Evolutionary conservation across 306 rosid species (phyloP).

Genomic region (Fagus crenata): DNA sequence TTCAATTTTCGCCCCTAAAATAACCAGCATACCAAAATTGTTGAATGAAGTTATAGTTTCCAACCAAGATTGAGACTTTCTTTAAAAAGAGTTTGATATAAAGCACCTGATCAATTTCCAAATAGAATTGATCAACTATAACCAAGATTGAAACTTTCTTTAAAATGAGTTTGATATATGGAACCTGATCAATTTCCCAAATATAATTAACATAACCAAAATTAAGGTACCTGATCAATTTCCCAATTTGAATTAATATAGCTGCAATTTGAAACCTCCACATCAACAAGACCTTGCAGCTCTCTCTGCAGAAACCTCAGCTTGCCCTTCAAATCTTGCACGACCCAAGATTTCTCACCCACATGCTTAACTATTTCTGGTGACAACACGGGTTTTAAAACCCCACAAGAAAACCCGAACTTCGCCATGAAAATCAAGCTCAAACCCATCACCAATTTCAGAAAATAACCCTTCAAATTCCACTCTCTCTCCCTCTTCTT

Average conservation of each 20-base stretch:
- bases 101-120: conserved; percentile 43
- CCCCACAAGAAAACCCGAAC: conserved; percentile 35
- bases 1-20: neutral
- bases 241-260: conserved; percentile 46
- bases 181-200: conserved; percentile 78
- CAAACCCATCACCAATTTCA: conserved; percentile 35
- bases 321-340: conserved; percentile 61
- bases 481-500: conserved; percentile 26
- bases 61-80: neutral
- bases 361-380: conserved; percentile 43
- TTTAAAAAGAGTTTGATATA: neutral
- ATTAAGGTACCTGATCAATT: conserved; percentile 40
- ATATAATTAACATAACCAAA: conserved; percentile 45
- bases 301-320: conserved; percentile 63
- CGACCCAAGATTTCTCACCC: conserved; percentile 45
- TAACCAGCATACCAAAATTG: neutral
- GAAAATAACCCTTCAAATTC: conserved; percentile 27
- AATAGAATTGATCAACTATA: too few species aligned
- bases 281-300: conserved; percentile 42
- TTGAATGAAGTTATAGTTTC: neutral
- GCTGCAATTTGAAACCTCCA: conserved; percentile 65
- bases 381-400: conserved; percentile 43
- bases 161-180: neutral
- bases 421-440: conserved; percentile 42
- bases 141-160: too few species aligned